Conservation (phyloP, 2,329 filamentous ascomycete species). For the Juglanconis oblonga region DNA sequence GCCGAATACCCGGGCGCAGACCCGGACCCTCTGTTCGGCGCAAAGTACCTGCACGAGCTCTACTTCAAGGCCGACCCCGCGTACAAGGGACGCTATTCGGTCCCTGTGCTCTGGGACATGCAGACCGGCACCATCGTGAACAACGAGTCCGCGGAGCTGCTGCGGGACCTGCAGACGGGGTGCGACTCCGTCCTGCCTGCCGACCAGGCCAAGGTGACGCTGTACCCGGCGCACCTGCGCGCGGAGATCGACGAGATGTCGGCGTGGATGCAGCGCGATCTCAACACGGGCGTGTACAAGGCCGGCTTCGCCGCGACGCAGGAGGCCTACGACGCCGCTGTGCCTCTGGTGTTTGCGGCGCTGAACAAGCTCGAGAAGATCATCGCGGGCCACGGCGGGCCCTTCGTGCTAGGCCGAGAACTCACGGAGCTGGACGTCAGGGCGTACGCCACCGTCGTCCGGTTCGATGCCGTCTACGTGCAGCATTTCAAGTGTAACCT, state of each 20-base stretch:
- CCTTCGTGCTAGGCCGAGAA: slow-evolving; percentile 52
- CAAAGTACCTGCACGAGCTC: slow-evolving; percentile 57
- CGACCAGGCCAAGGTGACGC: slow-evolving; percentile 38
- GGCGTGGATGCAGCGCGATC: slow-evolving; percentile 52
- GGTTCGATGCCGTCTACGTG: slow-evolving; percentile 60
- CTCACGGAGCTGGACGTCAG: slow-evolving; percentile 60
- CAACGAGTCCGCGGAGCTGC: slow-evolving; percentile 58
- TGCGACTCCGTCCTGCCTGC: slow-evolving; percentile 49
- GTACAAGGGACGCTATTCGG: slow-evolving; percentile 60
- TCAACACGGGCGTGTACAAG: slow-evolving; percentile 61
- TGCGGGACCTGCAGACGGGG: slow-evolving; percentile 54
- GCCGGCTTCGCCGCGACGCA: slow-evolving; percentile 57
- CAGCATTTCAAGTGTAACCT: slow-evolving; percentile 68
- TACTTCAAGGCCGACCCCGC: slow-evolving; percentile 60
- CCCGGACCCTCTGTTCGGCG: slow-evolving; percentile 56
- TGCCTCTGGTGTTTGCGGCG: slow-evolving; percentile 54
- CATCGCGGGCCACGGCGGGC: slow-evolving; percentile 34
- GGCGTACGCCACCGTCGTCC: slow-evolving; percentile 55
- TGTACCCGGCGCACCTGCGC: slow-evolving; percentile 51
- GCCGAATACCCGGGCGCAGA: slow-evolving; percentile 58
- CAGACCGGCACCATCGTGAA: slow-evolving; percentile 54
- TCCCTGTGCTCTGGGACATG: slow-evolving; percentile 62
- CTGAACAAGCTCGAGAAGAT: slow-evolving; percentile 56
- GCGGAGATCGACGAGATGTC: slow-evolving; percentile 49
- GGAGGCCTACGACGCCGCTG: slow-evolving; percentile 51